A percentile compares a stretch with the other conserved stretches of the same genome.
These are phyloP conservation scores for Cercospora sp. DNA, from an alignment of 2,329 filamentous ascomycete genomes.

Conservation along the genomic window DNA sequence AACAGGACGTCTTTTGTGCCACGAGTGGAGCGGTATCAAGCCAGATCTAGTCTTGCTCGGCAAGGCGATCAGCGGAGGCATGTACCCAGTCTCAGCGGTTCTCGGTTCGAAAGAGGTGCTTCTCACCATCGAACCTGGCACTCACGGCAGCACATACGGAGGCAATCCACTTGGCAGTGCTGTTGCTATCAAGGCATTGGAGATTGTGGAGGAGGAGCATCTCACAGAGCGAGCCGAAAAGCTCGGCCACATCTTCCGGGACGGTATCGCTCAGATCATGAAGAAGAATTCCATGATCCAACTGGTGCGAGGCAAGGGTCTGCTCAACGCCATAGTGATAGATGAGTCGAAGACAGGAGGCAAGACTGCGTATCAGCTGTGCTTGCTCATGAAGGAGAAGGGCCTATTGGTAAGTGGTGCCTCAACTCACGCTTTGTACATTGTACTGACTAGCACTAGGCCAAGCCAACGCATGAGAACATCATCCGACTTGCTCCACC, in stretches of 20 bases:
- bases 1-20: slow-evolving; percentile 90
- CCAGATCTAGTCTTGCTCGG: slow-evolving; percentile 92
- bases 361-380: slow-evolving; percentile 92
- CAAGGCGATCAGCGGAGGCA: slow-evolving; percentile 96
- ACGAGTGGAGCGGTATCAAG: slow-evolving; percentile 92
- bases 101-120: slow-evolving; percentile 87
- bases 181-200: slow-evolving; percentile 89
- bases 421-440: slow-evolving; percentile 37
- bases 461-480: slow-evolving; percentile 97
- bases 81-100: slow-evolving; percentile 98
- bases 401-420: slow-evolving; percentile 70
- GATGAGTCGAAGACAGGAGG: slow-evolving; percentile 84
- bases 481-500: slow-evolving; percentile 98
- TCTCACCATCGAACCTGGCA: slow-evolving; percentile 93
- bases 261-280: slow-evolving; percentile 72
- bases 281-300: slow-evolving; percentile 70
- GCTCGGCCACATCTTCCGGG: slow-evolving; percentile 79
- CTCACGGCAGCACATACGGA: slow-evolving; percentile 97
- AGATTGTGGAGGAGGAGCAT: slow-evolving; percentile 89
- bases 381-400: slow-evolving; percentile 92
- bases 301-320: slow-evolving; percentile 82
- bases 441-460: slow-evolving; percentile 74
- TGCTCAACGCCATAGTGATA: slow-evolving; percentile 94
- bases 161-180: slow-evolving; percentile 95
- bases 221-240: slow-evolving; percentile 80